These are phyloP conservation scores for Pelargonium cotyledonis DNA, from an alignment of 441 rosid genomes.

Conservation along the genomic window DNA sequence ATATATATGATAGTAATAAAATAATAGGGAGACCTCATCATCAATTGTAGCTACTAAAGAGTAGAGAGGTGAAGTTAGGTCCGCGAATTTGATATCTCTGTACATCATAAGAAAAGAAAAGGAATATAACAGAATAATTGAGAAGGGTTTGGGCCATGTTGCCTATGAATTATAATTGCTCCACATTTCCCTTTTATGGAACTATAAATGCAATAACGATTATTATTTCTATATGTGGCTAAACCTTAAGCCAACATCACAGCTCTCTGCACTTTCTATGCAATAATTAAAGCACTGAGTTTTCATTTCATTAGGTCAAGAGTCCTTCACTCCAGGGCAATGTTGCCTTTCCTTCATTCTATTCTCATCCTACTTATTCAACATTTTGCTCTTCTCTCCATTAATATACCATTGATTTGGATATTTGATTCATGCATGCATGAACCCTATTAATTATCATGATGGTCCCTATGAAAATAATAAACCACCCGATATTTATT, in stretches of 20 bases:
- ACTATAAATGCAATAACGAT: conserved; percentile 2
- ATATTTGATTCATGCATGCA: no score
- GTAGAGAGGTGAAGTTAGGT: conserved; percentile 4
- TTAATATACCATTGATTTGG: background rate
- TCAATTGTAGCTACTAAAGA: background rate
- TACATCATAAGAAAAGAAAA: background rate
- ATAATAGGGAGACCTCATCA: background rate
- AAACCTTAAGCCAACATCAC: background rate
- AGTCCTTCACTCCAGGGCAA: conserved; percentile 29
- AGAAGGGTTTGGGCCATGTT: background rate
- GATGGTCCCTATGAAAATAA: no score
- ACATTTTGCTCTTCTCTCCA: background rate
- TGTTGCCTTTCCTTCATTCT: background rate
- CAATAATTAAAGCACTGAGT: background rate
- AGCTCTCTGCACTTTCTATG: background rate
- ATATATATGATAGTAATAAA: no score
- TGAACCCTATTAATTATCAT: no score
- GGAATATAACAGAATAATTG: background rate
- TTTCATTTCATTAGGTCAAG: conserved; percentile 7
- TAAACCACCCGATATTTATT: no score
- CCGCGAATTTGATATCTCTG: background rate
- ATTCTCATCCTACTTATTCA: background rate
- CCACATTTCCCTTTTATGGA: background rate
- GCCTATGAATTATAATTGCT: conserved; percentile 10
- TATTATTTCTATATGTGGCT: conserved; percentile 11